phyloP scores from a whole-genome alignment of 768 basidiomycete species.

The Lactifluus pinguis region DNA sequence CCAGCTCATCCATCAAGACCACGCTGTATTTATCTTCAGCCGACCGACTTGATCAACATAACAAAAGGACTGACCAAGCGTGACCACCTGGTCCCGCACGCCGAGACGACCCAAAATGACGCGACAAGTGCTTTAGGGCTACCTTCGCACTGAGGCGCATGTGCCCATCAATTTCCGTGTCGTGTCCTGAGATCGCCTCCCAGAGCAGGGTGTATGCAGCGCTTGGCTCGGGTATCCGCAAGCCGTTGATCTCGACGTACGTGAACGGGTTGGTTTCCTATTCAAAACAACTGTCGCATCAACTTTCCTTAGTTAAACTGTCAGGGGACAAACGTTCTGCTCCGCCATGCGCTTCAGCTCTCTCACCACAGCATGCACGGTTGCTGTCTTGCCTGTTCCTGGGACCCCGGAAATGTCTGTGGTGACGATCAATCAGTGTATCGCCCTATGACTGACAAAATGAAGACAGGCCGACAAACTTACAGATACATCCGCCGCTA shows the following conservation, averaged over 20 bases:
- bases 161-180: constrained; percentile 51
- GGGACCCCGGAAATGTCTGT: constrained; percentile 95
- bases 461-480: constrained; percentile 25
- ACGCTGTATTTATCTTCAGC: constrained; percentile 45
- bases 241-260: constrained; percentile 96
- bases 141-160: constrained; percentile 68
- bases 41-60: not conserved
- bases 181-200: constrained; percentile 84
- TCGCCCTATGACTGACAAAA: not conserved
- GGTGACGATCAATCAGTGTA: not conserved
- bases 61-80: constrained; percentile 61
- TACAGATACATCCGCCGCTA: constrained; percentile 92
- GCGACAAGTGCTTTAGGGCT: constrained; percentile 68
- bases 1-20: constrained; percentile 97
- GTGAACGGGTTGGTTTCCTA: constrained; percentile 93
- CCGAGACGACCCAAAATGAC: constrained; percentile 62
- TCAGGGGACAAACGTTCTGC: constrained; percentile 45
- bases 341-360: constrained; percentile 87
- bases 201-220: constrained; percentile 88
- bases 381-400: constrained; percentile 98
- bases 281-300: not conserved
- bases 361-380: constrained; percentile 86
- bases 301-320: not conserved
- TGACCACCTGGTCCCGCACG: constrained; percentile 69
- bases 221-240: constrained; percentile 86